Evolutionary conservation across 2,329 filamentous ascomycete genomes (phyloP).

Genomic region (Leptographium wingfieldii): DNA sequence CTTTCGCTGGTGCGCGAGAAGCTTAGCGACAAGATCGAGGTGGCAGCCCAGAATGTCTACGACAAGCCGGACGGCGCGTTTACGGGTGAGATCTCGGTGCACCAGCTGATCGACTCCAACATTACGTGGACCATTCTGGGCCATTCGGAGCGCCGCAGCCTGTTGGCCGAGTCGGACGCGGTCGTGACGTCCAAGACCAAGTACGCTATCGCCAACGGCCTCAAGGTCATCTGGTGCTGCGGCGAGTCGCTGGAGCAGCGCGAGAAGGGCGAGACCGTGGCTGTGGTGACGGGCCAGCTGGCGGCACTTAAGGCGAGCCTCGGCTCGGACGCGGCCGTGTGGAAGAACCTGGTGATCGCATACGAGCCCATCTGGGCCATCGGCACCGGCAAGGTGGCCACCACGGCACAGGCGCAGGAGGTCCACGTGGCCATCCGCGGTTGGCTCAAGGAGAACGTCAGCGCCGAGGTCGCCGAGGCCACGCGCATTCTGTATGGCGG

Average conservation of each 20-base stretch:
- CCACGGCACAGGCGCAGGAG: constrained; percentile 82
- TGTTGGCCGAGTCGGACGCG: constrained; percentile 75
- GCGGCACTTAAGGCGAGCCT: constrained; percentile 61
- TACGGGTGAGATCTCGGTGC: constrained; percentile 90
- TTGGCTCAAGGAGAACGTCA: constrained; percentile 73
- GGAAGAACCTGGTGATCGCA: constrained; percentile 89
- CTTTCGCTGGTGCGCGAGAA: constrained; percentile 74
- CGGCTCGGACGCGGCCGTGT: constrained; percentile 44
- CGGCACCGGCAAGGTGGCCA: constrained; percentile 88
- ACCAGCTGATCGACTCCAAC: constrained; percentile 78
- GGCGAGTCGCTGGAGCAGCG: constrained; percentile 92
- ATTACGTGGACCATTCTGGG: constrained; percentile 87
- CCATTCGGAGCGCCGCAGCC: constrained; percentile 87
- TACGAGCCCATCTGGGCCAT: constrained; percentile 98
- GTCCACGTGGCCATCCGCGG: constrained; percentile 83
- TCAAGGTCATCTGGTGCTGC: constrained; percentile 92
- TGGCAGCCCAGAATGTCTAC: constrained; percentile 93
- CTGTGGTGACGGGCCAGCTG: constrained; percentile 76
- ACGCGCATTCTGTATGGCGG: constrained; percentile 95
- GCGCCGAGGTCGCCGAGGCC: constrained; percentile 63
- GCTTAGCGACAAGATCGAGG: constrained; percentile 62
- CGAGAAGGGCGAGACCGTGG: constrained; percentile 72
- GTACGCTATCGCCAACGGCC: constrained; percentile 72
- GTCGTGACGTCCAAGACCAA: constrained; percentile 91
- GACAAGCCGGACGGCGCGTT: constrained; percentile 95